These are phyloP conservation scores for Helminthosporium solani DNA, from an alignment of 2,329 filamentous ascomycete species.

Conservation along the genomic window DNA sequence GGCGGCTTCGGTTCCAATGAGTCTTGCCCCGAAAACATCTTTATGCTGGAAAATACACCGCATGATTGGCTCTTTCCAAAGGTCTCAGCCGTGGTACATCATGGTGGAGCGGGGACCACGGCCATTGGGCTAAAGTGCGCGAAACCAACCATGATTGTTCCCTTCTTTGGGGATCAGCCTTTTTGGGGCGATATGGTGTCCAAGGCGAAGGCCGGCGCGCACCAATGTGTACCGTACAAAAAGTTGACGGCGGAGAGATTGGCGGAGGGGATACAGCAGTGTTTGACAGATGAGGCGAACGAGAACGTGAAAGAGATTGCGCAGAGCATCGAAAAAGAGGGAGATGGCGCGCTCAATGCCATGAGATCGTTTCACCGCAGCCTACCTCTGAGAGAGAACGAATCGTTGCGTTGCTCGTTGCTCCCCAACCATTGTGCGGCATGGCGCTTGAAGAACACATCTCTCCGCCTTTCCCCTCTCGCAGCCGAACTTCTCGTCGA, in stretches of 20 bases:
- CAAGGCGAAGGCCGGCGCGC: slow-evolving; percentile 63
- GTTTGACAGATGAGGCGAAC: slow-evolving; percentile 62
- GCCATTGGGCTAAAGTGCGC: slow-evolving; percentile 72
- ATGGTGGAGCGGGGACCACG: slow-evolving; percentile 76
- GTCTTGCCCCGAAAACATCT: slow-evolving; percentile 59
- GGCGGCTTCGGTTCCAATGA: slow-evolving; percentile 64
- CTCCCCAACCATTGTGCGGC: slow-evolving; percentile 63
- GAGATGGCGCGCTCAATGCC: slow-evolving; percentile 69
- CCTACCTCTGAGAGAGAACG: slow-evolving; percentile 49
- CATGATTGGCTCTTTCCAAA: slow-evolving; percentile 76
- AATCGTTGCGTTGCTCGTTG: slow-evolving; percentile 64
- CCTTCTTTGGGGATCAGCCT: slow-evolving; percentile 77
- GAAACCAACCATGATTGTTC: slow-evolving; percentile 72
- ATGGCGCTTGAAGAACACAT: slow-evolving; percentile 65
- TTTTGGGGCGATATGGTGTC: slow-evolving; percentile 75
- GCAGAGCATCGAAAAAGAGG: slow-evolving; percentile 59
- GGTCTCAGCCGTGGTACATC: slow-evolving; percentile 67
- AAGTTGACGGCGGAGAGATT: slow-evolving; percentile 62
- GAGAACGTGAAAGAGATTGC: slow-evolving; percentile 61
- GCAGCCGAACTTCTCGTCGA: slow-evolving; percentile 66
- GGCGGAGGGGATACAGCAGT: slow-evolving; percentile 69
- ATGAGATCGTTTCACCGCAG: slow-evolving; percentile 66
- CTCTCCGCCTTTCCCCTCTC: slow-evolving; percentile 61
- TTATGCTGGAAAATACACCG: slow-evolving; percentile 71
- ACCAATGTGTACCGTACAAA: slow-evolving; percentile 66